Evolutionary conservation across 2,329 filamentous ascomycete species (phyloP), one percentile per base, ranked within the genome.

Genomic region (Macroventuria anomochaeta): DNA sequence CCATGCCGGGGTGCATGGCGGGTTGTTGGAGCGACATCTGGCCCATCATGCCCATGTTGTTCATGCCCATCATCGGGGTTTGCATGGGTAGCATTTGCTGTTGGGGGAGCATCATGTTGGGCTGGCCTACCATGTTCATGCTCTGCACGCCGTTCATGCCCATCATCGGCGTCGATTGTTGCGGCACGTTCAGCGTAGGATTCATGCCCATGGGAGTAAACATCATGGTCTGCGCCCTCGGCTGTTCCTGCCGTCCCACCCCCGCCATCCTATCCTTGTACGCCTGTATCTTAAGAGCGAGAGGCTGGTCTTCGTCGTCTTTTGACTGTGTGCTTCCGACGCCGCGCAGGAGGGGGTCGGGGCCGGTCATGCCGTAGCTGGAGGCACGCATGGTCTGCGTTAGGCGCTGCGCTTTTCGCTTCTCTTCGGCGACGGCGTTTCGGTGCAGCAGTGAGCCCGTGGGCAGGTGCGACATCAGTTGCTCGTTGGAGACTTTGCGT

Each of bases 371-470:
- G 13, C 64, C 67, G 39, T 67, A 68, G 43, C 68, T 72, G 13
- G 63, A 68, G 4, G 66, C 63, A 20, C 74, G 70, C 39, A 64
- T 57, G 54, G 73, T 68, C 58, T 70, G 54, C 7, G 73, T 69
- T 10, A 73, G 51, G 34, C 76, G 64, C 23, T 75, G 63, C 3
- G 66, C 65, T 55, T 74, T 73, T 6, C 67, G 63, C 34, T 70
- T 71, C 25, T 75, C 72, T 52, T 77, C 69, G 15, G 69, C 71
- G 17, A 72, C 40, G 38, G 73, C 72, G 39, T 71, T 73, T 42
- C 70, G 61, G 38, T 75, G 74, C 7, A 81, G 71, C 7, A 81
- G 68, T 15, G 74, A 77, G 25, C 76, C 76, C 26, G 65, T 67
- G 0, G 75, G 70, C 5, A 76, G 67, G 17, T 70, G 62, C 2